Evolutionary conservation across 331 rosid genomes (phyloP).

Genomic region (Spiraea crenata): DNA sequence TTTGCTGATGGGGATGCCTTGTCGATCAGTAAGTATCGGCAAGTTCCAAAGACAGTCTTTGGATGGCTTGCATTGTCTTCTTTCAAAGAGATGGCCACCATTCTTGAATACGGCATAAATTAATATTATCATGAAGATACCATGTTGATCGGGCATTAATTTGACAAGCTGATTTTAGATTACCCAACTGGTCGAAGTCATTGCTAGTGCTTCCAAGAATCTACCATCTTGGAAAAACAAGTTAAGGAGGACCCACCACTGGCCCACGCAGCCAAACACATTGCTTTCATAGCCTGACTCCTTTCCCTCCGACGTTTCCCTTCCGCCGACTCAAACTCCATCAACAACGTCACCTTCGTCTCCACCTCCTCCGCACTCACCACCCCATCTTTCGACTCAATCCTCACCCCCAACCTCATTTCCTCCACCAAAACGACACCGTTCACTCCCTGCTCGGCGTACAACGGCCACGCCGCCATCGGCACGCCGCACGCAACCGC

Average conservation of each 20-base stretch:
- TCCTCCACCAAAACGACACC: conserved; percentile 33
- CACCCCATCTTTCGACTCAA: conserved; percentile 13
- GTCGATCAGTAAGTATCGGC: no score
- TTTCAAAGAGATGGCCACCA: no score
- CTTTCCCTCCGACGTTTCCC: conserved; percentile 22
- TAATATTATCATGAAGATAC: no score
- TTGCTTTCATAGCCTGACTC: conserved; percentile 16
- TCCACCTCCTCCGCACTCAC: conserved; percentile 35
- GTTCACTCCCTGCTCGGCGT: conserved; percentile 30
- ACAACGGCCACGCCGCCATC: conserved; percentile 30
- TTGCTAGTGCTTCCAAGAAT: conserved; percentile 20
- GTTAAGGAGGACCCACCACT: conserved; percentile 29
- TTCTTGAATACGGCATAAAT: no score
- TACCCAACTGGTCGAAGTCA: no score
- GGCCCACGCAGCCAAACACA: conserved; percentile 29
- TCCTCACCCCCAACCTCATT: conserved; percentile 37
- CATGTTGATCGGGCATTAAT: no score
- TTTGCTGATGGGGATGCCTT: no score
- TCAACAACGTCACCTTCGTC: conserved; percentile 21
- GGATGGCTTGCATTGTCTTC: no score
- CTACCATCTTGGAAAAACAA: conserved; percentile 16
- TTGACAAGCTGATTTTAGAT: no score
- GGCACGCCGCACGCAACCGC: conserved; percentile 29
- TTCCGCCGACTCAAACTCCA: no score
- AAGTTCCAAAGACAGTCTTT: no score